Percentiles rank a stretch among this genome's conserved stretches.
Conservation (phyloP, 352 stramenopile species). For the Globisporangium echinulatum region DNA sequence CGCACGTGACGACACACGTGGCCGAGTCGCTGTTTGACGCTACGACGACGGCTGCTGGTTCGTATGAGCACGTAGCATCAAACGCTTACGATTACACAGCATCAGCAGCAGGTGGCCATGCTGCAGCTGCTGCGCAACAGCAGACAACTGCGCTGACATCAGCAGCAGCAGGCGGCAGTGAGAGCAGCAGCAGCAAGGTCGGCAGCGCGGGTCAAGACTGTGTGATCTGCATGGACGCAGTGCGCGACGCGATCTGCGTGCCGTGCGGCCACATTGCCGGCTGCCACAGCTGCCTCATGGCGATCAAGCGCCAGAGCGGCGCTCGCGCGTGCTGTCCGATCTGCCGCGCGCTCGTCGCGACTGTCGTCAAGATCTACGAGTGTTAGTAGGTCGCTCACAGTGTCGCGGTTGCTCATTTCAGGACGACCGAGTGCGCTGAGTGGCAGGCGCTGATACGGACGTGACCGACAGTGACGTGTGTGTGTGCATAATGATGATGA, state of each 20-base stretch:
- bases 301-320: slow-evolving; percentile 21
- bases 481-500: too few relatives aligned
- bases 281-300: slow-evolving; percentile 32
- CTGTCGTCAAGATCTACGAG: slow-evolving; percentile 48
- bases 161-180: background rate
- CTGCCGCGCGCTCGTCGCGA: slow-evolving; percentile 29
- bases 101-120: background rate
- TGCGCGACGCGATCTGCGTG: slow-evolving; percentile 40
- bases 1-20: background rate
- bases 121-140: background rate
- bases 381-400: slow-evolving; percentile 8
- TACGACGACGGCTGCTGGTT: background rate
- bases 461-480: too few relatives aligned
- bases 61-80: background rate
- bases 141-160: background rate
- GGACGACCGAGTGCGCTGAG: too few relatives aligned
- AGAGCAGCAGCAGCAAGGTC: background rate
- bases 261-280: slow-evolving; percentile 48
- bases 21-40: too few relatives aligned
- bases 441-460: too few relatives aligned
- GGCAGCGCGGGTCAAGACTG: slow-evolving; percentile 16
- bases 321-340: slow-evolving; percentile 31
- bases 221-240: slow-evolving; percentile 36
- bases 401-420: background rate
- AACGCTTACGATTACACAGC: too few relatives aligned